Percentiles rank a stretch among this genome's conserved stretches.
phyloP scores from a whole-genome alignment of 2,329 filamentous ascomycete species.

The Microsporum audouinii region DNA sequence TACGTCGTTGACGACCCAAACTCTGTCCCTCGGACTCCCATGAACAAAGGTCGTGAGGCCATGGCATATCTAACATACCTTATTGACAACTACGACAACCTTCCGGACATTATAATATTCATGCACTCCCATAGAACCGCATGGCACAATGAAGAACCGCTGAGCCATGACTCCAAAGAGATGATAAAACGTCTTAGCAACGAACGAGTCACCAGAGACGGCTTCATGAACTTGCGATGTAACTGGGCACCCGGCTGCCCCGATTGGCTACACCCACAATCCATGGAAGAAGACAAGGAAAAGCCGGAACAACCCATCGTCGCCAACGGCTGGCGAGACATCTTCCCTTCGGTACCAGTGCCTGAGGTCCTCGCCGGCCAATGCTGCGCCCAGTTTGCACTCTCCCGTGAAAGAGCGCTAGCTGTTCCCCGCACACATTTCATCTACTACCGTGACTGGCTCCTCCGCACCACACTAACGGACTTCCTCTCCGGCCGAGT shows the following conservation, averaged over 20 bases:
- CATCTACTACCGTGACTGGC: constrained; percentile 49
- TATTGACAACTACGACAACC: constrained; percentile 49
- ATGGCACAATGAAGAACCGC: constrained; percentile 50
- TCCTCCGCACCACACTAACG: constrained; percentile 43
- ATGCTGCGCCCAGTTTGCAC: constrained; percentile 54
- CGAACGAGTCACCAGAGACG: constrained; percentile 41
- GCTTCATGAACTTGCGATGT: constrained; percentile 52
- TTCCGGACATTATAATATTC: constrained; percentile 50
- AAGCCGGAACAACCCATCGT: constrained; percentile 40
- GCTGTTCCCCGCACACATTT: constrained; percentile 43
- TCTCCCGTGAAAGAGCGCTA: constrained; percentile 47
- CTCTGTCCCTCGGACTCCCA: constrained; percentile 41
- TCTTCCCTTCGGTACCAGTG: constrained; percentile 36
- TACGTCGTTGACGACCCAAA: constrained; percentile 44
- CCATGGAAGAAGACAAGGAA: constrained; percentile 27
- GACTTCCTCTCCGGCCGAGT: constrained; percentile 49
- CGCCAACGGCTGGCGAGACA: constrained; percentile 37
- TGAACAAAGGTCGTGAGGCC: constrained; percentile 52
- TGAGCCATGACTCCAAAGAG: constrained; percentile 40
- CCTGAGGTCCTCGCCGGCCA: constrained; percentile 46
- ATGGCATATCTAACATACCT: constrained; percentile 53
- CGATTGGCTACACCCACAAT: constrained; percentile 44
- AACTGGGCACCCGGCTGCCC: constrained; percentile 48
- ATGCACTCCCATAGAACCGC: constrained; percentile 46
- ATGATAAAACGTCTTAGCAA: constrained; percentile 42